A percentile compares a stretch with the other conserved stretches of the same genome.
Conservation (phyloP, 257 asterid genomes). For the Salvia hispanica region DNA sequence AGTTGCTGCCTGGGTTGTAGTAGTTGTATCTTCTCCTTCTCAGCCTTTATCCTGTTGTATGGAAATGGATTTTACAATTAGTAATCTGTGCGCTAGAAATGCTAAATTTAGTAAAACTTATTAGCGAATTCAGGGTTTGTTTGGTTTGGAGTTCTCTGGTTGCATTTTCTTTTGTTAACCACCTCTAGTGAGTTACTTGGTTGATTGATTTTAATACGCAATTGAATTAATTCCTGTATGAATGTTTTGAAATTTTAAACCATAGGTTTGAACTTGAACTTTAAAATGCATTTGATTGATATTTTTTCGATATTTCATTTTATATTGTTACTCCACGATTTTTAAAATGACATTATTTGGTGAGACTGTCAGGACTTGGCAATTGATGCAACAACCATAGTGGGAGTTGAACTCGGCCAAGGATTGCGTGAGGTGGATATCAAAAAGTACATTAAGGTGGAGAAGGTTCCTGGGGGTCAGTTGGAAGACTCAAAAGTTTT, state of each 20-base stretch:
- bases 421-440: conserved; percentile 94
- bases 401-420: conserved; percentile 88
- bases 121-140: background rate
- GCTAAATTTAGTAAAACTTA: background rate
- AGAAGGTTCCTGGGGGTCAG: conserved; percentile 95
- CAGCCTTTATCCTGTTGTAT: background rate
- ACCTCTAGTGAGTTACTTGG: background rate
- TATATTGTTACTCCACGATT: background rate
- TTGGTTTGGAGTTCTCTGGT: background rate
- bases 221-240: background rate
- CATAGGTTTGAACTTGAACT: background rate
- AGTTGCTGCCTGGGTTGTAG: conserved; percentile 4
- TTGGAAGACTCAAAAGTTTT: conserved; percentile 91
- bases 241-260: background rate
- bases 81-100: background rate
- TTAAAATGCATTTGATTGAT: background rate
- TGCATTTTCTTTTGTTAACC: background rate
- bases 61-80: background rate
- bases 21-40: background rate
- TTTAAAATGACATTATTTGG: conserved; percentile 22
- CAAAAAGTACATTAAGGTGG: conserved; percentile 90
- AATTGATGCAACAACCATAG: conserved; percentile 79
- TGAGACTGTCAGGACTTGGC: conserved; percentile 74
- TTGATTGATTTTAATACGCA: background rate
- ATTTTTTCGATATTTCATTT: background rate